Evolutionary conservation across 192 early-diverging fungal species (phyloP).

Genomic region (Nowakowskiella sp.): DNA sequence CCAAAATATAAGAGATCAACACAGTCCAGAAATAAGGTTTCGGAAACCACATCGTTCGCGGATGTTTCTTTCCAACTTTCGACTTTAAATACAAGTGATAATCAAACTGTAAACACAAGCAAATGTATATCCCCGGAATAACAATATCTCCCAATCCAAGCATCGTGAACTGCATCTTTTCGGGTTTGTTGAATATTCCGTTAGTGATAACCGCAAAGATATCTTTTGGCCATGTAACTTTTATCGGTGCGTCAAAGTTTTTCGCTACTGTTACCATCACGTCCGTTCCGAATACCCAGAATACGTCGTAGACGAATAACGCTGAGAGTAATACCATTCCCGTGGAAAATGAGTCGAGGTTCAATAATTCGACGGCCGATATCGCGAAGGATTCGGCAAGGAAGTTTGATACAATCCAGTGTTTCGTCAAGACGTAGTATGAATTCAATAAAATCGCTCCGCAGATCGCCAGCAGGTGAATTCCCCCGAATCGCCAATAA

Average conservation of each 20-base stretch:
- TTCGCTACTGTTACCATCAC: conserved; percentile 98
- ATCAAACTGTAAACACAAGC: conserved; percentile 85
- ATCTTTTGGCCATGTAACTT: conserved; percentile 81
- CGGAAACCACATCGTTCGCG: conserved; percentile 54
- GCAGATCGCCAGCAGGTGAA: conserved; percentile 56
- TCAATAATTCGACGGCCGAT: conserved; percentile 76
- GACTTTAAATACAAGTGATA: conserved; percentile 61
- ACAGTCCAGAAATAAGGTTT: conserved; percentile 86
- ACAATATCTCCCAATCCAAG: conserved; percentile 96
- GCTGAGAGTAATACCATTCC: conserved; percentile 89
- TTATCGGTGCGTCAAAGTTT: conserved; percentile 93
- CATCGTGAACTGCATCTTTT: conserved; percentile 67
- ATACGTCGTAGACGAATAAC: conserved; percentile 94
- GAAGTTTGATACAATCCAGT: conserved; percentile 88
- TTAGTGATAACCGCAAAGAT: conserved; percentile 32
- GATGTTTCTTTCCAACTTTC: conserved; percentile 38
- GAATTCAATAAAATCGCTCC: conserved; percentile 52
- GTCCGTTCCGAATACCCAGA: conserved; percentile 98
- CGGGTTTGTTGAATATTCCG: conserved; percentile 34
- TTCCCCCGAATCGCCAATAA: conserved; percentile 38
- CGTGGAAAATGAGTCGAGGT: conserved; percentile 91
- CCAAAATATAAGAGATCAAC: conserved; percentile 70
- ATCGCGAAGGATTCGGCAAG: conserved; percentile 82
- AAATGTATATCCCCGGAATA: conserved; percentile 88
- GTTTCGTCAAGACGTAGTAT: conserved; percentile 76